phyloP scores from a whole-genome alignment of 331 rosid species.

The Acacia concinna region DNA sequence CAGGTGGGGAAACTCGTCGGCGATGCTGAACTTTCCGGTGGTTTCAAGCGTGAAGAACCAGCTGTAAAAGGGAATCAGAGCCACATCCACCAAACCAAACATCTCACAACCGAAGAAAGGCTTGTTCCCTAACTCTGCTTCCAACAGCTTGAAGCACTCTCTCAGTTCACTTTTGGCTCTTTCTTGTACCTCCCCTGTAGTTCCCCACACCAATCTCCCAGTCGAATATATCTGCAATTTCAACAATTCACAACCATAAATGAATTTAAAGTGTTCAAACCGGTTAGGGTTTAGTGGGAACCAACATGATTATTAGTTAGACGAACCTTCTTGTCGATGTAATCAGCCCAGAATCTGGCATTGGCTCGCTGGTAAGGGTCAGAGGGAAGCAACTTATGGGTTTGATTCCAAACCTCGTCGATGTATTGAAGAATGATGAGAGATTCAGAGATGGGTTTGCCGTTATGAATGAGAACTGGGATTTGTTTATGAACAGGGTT shows the following conservation, averaged over 20 bases:
- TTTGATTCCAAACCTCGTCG: constrained; percentile 38
- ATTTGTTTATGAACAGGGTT: constrained; percentile 44
- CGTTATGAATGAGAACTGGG: constrained; percentile 42
- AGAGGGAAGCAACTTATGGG: constrained; percentile 31
- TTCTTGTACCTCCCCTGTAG: constrained; percentile 39
- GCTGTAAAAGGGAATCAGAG: constrained; percentile 38
- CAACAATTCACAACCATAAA: background rate
- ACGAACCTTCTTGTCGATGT: constrained; percentile 36
- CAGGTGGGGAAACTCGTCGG: constrained; percentile 43
- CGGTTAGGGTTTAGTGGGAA: background rate
- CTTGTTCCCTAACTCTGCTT: constrained; percentile 42
- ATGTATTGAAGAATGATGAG: constrained; percentile 33
- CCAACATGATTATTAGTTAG: background rate
- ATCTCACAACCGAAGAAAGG: constrained; percentile 38
- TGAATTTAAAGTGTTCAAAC: background rate
- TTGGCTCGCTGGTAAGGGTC: constrained; percentile 34
- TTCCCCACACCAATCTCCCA: background rate
- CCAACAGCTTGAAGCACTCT: constrained; percentile 33
- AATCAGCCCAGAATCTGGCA: constrained; percentile 40
- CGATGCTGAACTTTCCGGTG: constrained; percentile 23
- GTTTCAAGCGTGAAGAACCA: constrained; percentile 39
- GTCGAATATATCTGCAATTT: background rate
- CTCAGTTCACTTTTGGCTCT: constrained; percentile 41
- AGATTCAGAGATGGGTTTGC: constrained; percentile 39
- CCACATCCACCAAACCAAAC: constrained; percentile 39